Percentiles rank a stretch among this genome's conserved stretches.
Conservation (phyloP, 306 rosid species). For the Casuarina cunninghamiana region DNA sequence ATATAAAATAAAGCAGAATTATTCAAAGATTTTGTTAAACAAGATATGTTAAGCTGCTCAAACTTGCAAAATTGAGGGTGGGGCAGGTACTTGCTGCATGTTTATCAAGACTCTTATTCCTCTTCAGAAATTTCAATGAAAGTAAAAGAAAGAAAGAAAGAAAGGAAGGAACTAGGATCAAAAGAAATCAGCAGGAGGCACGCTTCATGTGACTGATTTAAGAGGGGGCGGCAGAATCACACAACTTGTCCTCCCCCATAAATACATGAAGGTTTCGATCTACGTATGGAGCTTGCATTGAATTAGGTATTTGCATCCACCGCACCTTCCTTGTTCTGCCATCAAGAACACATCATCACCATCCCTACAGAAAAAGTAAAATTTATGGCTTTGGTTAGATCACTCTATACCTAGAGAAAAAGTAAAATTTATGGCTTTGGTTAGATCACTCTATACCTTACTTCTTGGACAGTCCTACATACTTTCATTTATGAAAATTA, state of each 20-base stretch:
- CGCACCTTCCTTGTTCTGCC: neutral
- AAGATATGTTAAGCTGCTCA: neutral
- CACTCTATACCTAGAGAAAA: too few species aligned
- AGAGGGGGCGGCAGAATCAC: slow-evolving; percentile 50
- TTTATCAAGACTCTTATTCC: neutral
- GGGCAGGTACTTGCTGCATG: too few species aligned
- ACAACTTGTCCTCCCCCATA: slow-evolving; percentile 25
- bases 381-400: neutral
- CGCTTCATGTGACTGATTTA: slow-evolving; percentile 53
- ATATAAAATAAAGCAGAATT: neutral
- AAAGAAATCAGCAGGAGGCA: slow-evolving; percentile 22
- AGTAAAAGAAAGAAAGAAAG: neutral
- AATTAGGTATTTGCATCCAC: slow-evolving; percentile 19
- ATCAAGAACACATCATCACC: neutral
- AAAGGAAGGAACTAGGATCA: neutral
- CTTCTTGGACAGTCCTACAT: too few species aligned
- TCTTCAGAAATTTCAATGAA: neutral
- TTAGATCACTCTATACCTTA: neutral
- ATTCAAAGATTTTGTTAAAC: neutral
- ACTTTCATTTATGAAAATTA: too few species aligned
- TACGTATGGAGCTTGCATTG: slow-evolving; percentile 29
- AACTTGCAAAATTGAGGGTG: neutral
- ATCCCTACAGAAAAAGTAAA: neutral
- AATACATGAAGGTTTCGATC: slow-evolving; percentile 32
- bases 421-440: neutral